Conservation (phyloP, 2,329 filamentous ascomycete genomes). For the Ceratocystis papillata region DNA sequence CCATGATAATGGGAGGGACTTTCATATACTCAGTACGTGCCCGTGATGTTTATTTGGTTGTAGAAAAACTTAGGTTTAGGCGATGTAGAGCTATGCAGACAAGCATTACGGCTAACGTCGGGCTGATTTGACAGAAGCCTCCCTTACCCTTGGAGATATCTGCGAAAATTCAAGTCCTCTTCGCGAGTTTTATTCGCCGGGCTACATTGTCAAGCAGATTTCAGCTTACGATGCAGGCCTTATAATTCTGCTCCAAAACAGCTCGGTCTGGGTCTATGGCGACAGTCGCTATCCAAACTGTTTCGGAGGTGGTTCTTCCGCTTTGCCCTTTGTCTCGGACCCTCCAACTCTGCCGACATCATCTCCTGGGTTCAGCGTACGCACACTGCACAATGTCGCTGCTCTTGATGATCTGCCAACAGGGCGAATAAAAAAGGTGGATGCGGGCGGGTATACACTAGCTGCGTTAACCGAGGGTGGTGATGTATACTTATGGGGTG, state of each 20-base stretch:
- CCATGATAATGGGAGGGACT: neutral
- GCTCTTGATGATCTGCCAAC: constrained; percentile 40
- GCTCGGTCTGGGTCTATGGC: constrained; percentile 44
- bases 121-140: neutral
- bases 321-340: neutral
- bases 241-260: constrained; percentile 36
- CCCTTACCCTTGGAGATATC: constrained; percentile 2
- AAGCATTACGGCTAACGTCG: neutral
- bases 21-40: neutral
- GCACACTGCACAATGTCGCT: neutral
- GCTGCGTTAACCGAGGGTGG: constrained; percentile 48
- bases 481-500: constrained; percentile 53
- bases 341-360: neutral
- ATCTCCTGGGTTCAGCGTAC: neutral
- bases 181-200: neutral
- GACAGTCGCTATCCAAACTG: constrained; percentile 48
- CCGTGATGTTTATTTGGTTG: neutral
- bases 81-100: neutral
- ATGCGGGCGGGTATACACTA: constrained; percentile 45
- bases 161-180: neutral
- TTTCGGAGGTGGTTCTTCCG: constrained; percentile 34
- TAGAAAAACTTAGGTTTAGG: neutral
- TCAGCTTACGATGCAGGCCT: constrained; percentile 42
- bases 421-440: constrained; percentile 43
- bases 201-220: constrained; percentile 33